phyloP scores from a whole-genome alignment of 352 stramenopile genomes.

The Aphanomyces euteiches region DNA sequence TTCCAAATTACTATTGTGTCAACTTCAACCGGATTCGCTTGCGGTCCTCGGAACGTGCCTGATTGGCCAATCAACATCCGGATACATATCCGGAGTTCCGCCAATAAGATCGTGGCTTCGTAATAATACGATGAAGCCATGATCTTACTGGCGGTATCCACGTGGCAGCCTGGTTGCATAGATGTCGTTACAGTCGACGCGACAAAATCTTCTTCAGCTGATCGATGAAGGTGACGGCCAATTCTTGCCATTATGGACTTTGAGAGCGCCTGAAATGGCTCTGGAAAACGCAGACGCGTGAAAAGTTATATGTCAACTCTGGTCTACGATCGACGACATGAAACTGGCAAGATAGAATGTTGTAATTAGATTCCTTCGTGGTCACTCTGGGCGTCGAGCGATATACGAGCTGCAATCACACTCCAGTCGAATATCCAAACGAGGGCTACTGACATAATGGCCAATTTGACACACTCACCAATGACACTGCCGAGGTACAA shows the following conservation, averaged over 20 bases:
- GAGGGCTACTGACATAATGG: slow-evolving; percentile 51
- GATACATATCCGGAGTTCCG: slow-evolving; percentile 21
- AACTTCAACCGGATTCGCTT: slow-evolving; percentile 11
- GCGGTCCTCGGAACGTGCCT: too few species aligned
- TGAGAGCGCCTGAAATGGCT: too few species aligned
- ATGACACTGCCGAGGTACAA: slow-evolving; percentile 71
- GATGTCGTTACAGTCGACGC: not conserved
- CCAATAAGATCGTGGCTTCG: not conserved
- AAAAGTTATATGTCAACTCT: too few species aligned
- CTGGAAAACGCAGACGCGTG: too few species aligned
- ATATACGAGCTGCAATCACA: slow-evolving; percentile 42
- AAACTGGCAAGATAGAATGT: not conserved
- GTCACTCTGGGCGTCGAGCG: not conserved
- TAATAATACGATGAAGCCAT: too few species aligned
- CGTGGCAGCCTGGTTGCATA: not conserved
- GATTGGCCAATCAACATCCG: not conserved
- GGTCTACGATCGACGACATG: too few species aligned
- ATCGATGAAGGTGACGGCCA: too few species aligned
- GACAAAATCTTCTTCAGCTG: not conserved
- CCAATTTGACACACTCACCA: slow-evolving; percentile 66
- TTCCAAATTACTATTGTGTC: not conserved
- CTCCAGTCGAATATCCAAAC: slow-evolving; percentile 59
- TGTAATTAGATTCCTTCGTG: not conserved
- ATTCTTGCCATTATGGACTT: too few species aligned
- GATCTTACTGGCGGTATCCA: too few species aligned